Conservation (phyloP, 371 early-diverging fungal genomes). For the Dentiscutata heterogama region DNA sequence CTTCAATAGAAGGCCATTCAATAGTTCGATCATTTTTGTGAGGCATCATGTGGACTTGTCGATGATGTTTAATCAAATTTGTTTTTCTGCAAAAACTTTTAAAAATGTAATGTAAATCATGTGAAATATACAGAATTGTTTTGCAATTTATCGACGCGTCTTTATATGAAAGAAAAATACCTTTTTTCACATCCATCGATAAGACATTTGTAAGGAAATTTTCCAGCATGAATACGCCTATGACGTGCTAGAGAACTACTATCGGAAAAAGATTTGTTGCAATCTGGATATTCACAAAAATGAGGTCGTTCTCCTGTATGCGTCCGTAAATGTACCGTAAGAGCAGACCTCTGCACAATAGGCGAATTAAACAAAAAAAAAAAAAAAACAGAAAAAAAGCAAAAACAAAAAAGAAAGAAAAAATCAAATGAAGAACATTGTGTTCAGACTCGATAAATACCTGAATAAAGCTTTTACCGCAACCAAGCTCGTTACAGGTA, state of each 20-base stretch:
- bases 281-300: constrained; percentile 67
- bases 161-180: constrained; percentile 37
- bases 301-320: constrained; percentile 87
- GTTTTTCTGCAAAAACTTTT: constrained; percentile 72
- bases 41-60: constrained; percentile 53
- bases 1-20: too few relatives aligned
- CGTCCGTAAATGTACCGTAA: constrained; percentile 82
- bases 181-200: constrained; percentile 69
- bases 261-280: constrained; percentile 71
- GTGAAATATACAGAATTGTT: constrained; percentile 30
- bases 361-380: neutral
- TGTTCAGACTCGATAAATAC: neutral
- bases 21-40: too few relatives aligned
- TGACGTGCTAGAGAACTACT: constrained; percentile 62
- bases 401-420: neutral
- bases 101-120: constrained; percentile 8
- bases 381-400: neutral
- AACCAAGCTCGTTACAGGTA: constrained; percentile 69
- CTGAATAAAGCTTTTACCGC: constrained; percentile 81
- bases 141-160: neutral
- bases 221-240: constrained; percentile 78
- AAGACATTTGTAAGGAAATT: constrained; percentile 74
- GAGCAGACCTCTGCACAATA: constrained; percentile 66
- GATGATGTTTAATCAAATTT: constrained; percentile 71
- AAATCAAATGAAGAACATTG: neutral